phyloP scores from a whole-genome alignment of 768 basidiomycete species.

The Hericium coralloides region DNA sequence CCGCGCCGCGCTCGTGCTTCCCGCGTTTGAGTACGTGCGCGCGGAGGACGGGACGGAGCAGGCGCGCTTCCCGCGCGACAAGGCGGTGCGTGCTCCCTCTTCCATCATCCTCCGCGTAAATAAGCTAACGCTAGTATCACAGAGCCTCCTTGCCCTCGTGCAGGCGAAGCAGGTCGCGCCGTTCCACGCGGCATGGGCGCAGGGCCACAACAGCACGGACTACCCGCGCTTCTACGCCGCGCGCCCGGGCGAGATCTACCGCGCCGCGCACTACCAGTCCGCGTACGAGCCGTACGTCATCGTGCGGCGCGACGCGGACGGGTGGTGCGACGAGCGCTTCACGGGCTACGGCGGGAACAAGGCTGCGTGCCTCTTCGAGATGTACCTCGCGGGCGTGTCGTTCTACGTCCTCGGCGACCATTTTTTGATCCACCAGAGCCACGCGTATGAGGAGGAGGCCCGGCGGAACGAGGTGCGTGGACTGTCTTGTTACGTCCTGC shows the following conservation, averaged over 20 bases:
- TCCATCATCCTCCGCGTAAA: neutral
- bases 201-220: constrained; percentile 77
- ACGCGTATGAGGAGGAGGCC: constrained; percentile 68
- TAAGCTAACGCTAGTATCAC: neutral
- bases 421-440: constrained; percentile 84
- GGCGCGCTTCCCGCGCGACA: constrained; percentile 54
- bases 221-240: constrained; percentile 61
- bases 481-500: neutral
- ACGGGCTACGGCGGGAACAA: constrained; percentile 91
- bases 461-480: constrained; percentile 55
- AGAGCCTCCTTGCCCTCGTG: constrained; percentile 55
- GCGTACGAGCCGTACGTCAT: constrained; percentile 88
- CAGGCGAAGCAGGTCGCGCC: constrained; percentile 47
- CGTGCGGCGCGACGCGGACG: constrained; percentile 42
- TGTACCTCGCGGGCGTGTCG: constrained; percentile 79
- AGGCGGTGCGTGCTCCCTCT: constrained; percentile 36
- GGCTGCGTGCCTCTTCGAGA: constrained; percentile 85
- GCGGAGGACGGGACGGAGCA: constrained; percentile 56
- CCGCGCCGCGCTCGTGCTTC: constrained; percentile 65
- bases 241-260: constrained; percentile 59
- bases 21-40: constrained; percentile 74
- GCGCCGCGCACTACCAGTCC: constrained; percentile 67
- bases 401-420: constrained; percentile 83
- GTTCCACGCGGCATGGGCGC: constrained; percentile 72
- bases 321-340: constrained; percentile 74